Conservation (phyloP, 192 early-diverging fungal genomes). For the Endogone sp. region DNA sequence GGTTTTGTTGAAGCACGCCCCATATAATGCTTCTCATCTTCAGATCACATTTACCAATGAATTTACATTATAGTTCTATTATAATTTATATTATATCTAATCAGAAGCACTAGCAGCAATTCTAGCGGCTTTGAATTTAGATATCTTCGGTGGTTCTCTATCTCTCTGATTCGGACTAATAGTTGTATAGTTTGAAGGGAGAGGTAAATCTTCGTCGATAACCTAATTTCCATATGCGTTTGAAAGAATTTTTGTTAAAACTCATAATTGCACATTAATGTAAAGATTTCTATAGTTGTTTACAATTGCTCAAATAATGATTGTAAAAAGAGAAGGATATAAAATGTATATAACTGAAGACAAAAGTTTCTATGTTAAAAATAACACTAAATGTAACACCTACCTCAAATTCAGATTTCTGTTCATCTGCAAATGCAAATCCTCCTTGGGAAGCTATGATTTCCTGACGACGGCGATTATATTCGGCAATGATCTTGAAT, state of each 20-base stretch:
- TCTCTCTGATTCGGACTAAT: neutral
- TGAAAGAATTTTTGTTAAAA: neutral
- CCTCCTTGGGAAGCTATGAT: slow-evolving; percentile 26
- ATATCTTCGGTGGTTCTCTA: slow-evolving; percentile 2
- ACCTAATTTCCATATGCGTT: neutral
- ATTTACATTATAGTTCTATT: no score
- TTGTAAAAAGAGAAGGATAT: no score
- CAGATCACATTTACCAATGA: no score
- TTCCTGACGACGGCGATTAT: slow-evolving; percentile 20
- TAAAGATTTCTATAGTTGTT: neutral
- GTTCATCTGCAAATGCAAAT: slow-evolving; percentile 9
- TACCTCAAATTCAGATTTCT: neutral
- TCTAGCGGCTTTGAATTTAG: slow-evolving; percentile 5
- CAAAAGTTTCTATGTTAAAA: no score
- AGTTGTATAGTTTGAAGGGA: neutral
- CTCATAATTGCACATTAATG: neutral
- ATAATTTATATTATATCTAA: no score
- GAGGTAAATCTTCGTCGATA: neutral
- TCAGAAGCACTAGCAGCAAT: no score
- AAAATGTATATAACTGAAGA: no score
- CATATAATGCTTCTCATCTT: no score
- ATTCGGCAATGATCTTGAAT: slow-evolving; percentile 19
- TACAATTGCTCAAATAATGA: no score
- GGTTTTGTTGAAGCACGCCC: no score
- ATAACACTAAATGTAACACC: no score